phyloP scores from a whole-genome alignment of 805 yeast species.

The Myxozyma mucilagina region DNA sequence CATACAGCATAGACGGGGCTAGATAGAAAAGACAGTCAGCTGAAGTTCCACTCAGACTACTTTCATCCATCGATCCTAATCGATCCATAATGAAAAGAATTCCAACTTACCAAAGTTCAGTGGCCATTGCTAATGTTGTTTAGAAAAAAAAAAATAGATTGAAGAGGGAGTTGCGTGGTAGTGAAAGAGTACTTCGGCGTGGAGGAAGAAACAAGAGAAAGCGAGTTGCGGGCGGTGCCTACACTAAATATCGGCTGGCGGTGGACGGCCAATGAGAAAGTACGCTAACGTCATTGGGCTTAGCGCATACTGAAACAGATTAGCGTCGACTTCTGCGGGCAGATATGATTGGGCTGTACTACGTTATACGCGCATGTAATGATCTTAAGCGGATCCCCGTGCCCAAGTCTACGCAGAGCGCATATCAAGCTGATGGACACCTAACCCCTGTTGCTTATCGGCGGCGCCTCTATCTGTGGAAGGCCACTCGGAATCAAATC shows the following conservation, averaged over 20 bases:
- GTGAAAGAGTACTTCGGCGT: conserved; percentile 1
- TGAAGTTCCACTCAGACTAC: background rate
- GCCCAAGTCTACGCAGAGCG: conserved; percentile 18
- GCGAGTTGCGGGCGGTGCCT: conserved; percentile 18
- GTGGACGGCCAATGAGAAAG: conserved; percentile 8
- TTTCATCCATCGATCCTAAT: background rate
- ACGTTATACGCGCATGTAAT: background rate
- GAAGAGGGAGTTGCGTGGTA: conserved; percentile 9
- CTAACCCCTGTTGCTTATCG: background rate
- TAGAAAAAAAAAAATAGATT: conserved; percentile 1
- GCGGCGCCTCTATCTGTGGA: conserved; percentile 8
- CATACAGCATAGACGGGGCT: conserved; percentile 73
- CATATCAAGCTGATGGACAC: background rate
- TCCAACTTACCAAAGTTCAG: conserved; percentile 69
- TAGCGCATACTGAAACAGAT: conserved; percentile 7
- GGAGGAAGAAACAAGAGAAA: conserved; percentile 9
- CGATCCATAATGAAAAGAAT: conserved; percentile 28
- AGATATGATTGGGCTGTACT: conserved; percentile 13
- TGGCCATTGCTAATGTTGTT: conserved; percentile 46
- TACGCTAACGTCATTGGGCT: conserved; percentile 15
- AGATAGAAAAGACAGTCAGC: conserved; percentile 28
- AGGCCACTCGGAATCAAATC: background rate
- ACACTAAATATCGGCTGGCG: conserved; percentile 23
- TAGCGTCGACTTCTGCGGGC: conserved; percentile 14
- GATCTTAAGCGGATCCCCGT: conserved; percentile 6